phyloP scores from a whole-genome alignment of 495 filamentous ascomycete species.

The Talaromyces proteolyticus region DNA sequence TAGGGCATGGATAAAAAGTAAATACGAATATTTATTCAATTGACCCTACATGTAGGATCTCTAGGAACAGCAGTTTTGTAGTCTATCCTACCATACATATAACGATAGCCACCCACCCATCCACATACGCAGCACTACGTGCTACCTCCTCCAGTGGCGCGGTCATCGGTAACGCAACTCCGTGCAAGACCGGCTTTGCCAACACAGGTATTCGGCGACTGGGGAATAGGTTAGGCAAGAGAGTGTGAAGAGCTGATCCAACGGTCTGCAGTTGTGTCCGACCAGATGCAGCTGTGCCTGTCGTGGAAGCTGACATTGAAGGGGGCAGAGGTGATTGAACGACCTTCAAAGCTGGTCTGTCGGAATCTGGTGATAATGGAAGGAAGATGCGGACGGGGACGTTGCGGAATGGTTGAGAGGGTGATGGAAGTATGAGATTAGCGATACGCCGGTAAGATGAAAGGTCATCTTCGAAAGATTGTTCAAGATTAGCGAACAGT shows the following conservation, averaged over 20 bases:
- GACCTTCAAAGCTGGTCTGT: slow-evolving; percentile 51
- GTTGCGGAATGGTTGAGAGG: slow-evolving; percentile 65
- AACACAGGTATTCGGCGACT: slow-evolving; percentile 80
- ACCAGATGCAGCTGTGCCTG: slow-evolving; percentile 12
- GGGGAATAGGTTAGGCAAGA: slow-evolving; percentile 83
- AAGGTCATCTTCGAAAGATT: slow-evolving; percentile 59
- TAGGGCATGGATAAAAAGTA: too few relatives aligned
- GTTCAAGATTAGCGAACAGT: too few relatives aligned
- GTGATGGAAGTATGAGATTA: slow-evolving; percentile 69
- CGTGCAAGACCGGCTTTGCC: slow-evolving; percentile 87
- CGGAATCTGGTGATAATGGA: slow-evolving; percentile 54
- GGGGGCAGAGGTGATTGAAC: slow-evolving; percentile 63
- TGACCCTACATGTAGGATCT: too few relatives aligned
- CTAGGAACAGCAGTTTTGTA: background rate
- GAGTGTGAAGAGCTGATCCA: slow-evolving; percentile 67
- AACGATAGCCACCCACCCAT: slow-evolving; percentile 86
- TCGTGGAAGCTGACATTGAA: slow-evolving; percentile 21
- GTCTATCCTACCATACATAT: slow-evolving; percentile 61
- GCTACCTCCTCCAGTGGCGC: slow-evolving; percentile 84
- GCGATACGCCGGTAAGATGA: slow-evolving; percentile 66
- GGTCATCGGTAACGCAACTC: slow-evolving; percentile 73
- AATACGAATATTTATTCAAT: too few relatives aligned
- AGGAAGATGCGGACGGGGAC: slow-evolving; percentile 86
- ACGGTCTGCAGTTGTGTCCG: slow-evolving; percentile 72
- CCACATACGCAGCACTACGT: slow-evolving; percentile 74